A percentile compares a stretch with the other conserved stretches of the same genome.
Evolutionary conservation across 2,329 filamentous ascomycete genomes (phyloP).

Genomic region (Botrytis porri): DNA sequence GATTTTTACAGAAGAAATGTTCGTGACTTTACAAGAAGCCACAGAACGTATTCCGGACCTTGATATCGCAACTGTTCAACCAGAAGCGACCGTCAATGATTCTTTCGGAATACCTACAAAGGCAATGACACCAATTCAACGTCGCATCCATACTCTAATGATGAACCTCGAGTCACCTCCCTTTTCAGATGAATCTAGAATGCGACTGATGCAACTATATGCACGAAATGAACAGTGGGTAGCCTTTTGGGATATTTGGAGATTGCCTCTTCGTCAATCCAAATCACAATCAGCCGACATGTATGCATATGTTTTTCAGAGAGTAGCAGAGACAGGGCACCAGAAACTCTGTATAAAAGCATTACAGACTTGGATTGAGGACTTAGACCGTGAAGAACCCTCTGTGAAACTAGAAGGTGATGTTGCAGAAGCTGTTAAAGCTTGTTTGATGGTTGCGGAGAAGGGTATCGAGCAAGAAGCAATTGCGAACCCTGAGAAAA

Average conservation of each 20-base stretch:
- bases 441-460: slow-evolving; percentile 55
- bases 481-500: slow-evolving; percentile 16
- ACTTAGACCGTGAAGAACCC: slow-evolving; percentile 56
- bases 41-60: slow-evolving; percentile 16
- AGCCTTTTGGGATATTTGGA: slow-evolving; percentile 60
- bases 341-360: slow-evolving; percentile 46
- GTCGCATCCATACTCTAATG: slow-evolving; percentile 44
- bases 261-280: slow-evolving; percentile 50
- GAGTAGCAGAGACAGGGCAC: slow-evolving; percentile 47
- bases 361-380: slow-evolving; percentile 53
- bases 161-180: slow-evolving; percentile 46
- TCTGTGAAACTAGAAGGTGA: slow-evolving; percentile 45
- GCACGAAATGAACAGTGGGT: slow-evolving; percentile 50
- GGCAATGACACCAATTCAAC: slow-evolving; percentile 26
- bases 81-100: slow-evolving; percentile 23
- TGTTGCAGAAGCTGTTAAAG: slow-evolving; percentile 49
- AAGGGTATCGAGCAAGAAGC: slow-evolving; percentile 37
- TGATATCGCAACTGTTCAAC: slow-evolving; percentile 32
- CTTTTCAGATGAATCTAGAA: slow-evolving; percentile 41
- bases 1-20: slow-evolving; percentile 39
- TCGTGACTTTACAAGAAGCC: slow-evolving; percentile 33
- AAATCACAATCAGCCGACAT: slow-evolving; percentile 49
- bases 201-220: slow-evolving; percentile 47
- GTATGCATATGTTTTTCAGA: slow-evolving; percentile 53
- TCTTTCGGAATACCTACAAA: slow-evolving; percentile 30